These are phyloP conservation scores for Biscogniauxia sp. DNA, from an alignment of 2,329 filamentous ascomycete species.

Conservation along the genomic window DNA sequence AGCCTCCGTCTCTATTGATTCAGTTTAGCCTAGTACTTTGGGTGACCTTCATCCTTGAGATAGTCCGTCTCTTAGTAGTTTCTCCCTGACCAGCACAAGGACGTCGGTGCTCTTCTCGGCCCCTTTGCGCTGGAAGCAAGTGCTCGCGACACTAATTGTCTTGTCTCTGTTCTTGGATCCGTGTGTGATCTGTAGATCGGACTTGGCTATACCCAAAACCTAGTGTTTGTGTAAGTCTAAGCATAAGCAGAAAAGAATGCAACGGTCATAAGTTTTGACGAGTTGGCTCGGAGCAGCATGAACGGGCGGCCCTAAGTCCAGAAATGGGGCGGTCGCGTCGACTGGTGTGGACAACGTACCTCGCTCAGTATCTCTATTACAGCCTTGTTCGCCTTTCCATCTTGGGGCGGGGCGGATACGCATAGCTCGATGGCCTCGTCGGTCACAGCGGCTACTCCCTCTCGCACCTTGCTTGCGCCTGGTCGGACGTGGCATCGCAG, in stretches of 20 bases:
- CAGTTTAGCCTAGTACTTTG: neutral
- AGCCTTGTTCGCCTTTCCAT: conserved; percentile 69
- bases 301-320: neutral
- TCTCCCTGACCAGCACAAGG: conserved; percentile 22
- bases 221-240: conserved; percentile 27
- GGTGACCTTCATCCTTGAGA: neutral
- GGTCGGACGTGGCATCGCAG: conserved; percentile 68
- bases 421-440: conserved; percentile 61
- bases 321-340: neutral
- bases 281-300: neutral
- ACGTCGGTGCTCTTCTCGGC: conserved; percentile 21
- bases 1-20: neutral
- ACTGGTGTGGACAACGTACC: conserved; percentile 33
- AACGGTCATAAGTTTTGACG: too few species aligned
- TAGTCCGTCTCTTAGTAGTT: conserved; percentile 10
- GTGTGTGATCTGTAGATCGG: conserved; percentile 59
- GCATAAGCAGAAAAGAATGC: neutral
- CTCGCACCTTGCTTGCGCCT: conserved; percentile 57
- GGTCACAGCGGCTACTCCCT: conserved; percentile 58
- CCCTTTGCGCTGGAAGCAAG: conserved; percentile 17
- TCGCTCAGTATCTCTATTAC: conserved; percentile 61
- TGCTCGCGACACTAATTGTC: conserved; percentile 42
- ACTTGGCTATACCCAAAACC: conserved; percentile 61
- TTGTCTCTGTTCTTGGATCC: conserved; percentile 66
- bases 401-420: conserved; percentile 62